A percentile compares a stretch with the other conserved stretches of the same genome.
These are phyloP conservation scores for Saposhnikovia divaricata DNA, from an alignment of 129 eudicot genomes.

Conservation along the genomic window DNA sequence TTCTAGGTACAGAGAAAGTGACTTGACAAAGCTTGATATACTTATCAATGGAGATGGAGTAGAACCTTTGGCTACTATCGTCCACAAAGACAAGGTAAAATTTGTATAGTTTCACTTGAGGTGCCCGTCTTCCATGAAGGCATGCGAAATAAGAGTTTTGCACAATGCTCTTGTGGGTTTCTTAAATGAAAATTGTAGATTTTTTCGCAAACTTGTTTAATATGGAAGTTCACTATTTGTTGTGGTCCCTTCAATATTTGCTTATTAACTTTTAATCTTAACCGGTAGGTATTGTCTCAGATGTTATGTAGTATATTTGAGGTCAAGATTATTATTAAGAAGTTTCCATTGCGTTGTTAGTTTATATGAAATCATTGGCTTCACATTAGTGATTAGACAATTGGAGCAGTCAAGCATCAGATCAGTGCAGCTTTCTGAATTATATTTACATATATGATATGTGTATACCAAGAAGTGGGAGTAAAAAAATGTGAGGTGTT, in stretches of 20 bases:
- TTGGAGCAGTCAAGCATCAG: background rate
- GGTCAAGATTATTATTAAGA: background rate
- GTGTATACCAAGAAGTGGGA: background rate
- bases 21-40: constrained; percentile 87
- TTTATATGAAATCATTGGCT: background rate
- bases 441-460: background rate
- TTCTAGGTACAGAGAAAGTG: constrained; percentile 72
- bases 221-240: background rate
- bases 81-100: constrained; percentile 86
- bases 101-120: background rate
- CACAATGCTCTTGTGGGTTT: background rate
- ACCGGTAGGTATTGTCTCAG: background rate
- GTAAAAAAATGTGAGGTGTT: background rate
- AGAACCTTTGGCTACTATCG: constrained; percentile 94
- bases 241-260: background rate
- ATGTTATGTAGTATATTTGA: background rate
- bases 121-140: background rate
- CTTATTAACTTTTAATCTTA: background rate
- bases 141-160: background rate
- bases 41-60: constrained; percentile 85
- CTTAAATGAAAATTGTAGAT: background rate
- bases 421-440: background rate
- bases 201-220: background rate
- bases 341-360: background rate
- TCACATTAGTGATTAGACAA: background rate